Percentiles rank a stretch among this genome's conserved stretches.
Evolutionary conservation across 1,139 yeast species (phyloP).

Genomic region (Candida sp.): DNA sequence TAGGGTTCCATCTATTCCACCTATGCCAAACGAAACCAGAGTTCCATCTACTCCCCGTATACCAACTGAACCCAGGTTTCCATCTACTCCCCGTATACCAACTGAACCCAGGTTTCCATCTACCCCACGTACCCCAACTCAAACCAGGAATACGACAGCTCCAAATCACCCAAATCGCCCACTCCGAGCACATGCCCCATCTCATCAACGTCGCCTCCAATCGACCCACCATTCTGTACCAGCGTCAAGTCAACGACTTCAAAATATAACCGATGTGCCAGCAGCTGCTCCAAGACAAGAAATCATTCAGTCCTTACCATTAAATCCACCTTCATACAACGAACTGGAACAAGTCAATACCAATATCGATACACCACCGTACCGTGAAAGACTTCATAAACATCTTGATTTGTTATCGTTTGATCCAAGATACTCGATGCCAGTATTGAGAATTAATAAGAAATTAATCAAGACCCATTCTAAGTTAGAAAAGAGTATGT

Average conservation of each 20-base stretch:
- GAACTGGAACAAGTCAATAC: conserved; percentile 13
- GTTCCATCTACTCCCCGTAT: too few species aligned
- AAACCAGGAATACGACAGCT: too few species aligned
- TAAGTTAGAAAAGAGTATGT: conserved; percentile 22
- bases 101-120: too few species aligned
- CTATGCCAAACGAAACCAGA: too few species aligned
- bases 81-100: too few species aligned
- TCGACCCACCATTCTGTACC: background rate
- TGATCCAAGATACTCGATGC: conserved; percentile 35
- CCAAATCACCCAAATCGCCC: too few species aligned
- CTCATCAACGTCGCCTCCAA: background rate
- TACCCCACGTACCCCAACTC: too few species aligned
- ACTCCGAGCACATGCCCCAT: too few species aligned
- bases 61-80: too few species aligned
- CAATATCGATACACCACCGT: conserved; percentile 32
- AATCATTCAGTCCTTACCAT: background rate
- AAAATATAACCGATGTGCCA: background rate
- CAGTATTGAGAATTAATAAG: conserved; percentile 36
- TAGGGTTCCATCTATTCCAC: too few species aligned
- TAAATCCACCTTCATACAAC: conserved; percentile 16
- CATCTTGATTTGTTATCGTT: conserved; percentile 36
- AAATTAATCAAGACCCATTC: conserved; percentile 23
- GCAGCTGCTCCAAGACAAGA: background rate
- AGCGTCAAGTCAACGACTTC: background rate
- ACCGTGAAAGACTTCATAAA: conserved; percentile 32